Conservation (phyloP, 805 yeast genomes). For the Clavispora vitiphila region DNA sequence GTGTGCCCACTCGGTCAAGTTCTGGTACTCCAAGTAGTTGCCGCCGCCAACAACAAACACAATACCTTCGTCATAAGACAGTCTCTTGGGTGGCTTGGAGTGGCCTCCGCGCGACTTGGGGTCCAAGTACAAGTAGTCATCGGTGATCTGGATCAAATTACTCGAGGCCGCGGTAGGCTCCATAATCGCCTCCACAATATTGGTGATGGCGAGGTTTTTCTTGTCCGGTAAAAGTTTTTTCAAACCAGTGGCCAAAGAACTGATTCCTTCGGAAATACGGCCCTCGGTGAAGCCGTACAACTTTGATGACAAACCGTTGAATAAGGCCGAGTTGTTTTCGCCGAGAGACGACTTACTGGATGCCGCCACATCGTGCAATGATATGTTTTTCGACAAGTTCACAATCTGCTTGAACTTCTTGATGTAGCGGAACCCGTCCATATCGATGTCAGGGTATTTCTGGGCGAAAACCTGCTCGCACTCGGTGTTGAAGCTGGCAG, state of each 20-base stretch:
- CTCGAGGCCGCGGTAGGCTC: slow-evolving; percentile 67
- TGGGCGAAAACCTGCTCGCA: slow-evolving; percentile 57
- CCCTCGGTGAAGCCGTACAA: slow-evolving; percentile 82
- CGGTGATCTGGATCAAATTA: slow-evolving; percentile 67
- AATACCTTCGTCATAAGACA: slow-evolving; percentile 70
- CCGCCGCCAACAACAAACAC: slow-evolving; percentile 98
- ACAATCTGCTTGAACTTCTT: slow-evolving; percentile 76
- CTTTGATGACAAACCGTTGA: slow-evolving; percentile 70
- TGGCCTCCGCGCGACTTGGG: slow-evolving; percentile 89
- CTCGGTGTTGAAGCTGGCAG: slow-evolving; percentile 34
- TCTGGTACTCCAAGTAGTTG: slow-evolving; percentile 88
- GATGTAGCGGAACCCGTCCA: slow-evolving; percentile 65
- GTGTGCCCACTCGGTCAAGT: slow-evolving; percentile 82
- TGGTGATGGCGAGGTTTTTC: slow-evolving; percentile 83
- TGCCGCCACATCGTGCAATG: slow-evolving; percentile 22
- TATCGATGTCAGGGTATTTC: slow-evolving; percentile 47
- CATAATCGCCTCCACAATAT: slow-evolving; percentile 86
- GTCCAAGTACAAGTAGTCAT: slow-evolving; percentile 85
- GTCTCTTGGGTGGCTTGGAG: slow-evolving; percentile 82
- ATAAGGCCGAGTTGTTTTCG: slow-evolving; percentile 49
- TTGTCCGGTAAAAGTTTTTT: slow-evolving; percentile 84
- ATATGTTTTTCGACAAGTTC: slow-evolving; percentile 34
- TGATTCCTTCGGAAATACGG: slow-evolving; percentile 81
- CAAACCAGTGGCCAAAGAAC: slow-evolving; percentile 81
- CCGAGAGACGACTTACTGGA: slow-evolving; percentile 21